Evolutionary conservation across 1,284 basidiomycete genomes (phyloP).

Genomic region (Trametes pubescens): DNA sequence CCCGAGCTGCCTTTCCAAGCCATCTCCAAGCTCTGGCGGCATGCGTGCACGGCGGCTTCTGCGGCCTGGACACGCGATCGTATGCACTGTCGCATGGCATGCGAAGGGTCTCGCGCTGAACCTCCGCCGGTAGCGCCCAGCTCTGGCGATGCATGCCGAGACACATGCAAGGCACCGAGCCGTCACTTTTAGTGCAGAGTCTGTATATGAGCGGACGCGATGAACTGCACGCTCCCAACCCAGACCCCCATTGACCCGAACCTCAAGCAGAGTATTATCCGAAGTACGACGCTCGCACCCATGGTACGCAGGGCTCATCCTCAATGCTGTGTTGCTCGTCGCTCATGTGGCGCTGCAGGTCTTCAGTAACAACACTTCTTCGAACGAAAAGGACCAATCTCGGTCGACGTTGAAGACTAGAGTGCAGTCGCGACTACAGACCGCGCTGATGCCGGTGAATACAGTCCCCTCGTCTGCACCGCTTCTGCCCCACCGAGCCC

Average conservation of each 20-base stretch:
- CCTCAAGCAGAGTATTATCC: conserved; percentile 42
- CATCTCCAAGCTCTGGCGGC: conserved; percentile 20
- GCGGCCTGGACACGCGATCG: conserved; percentile 19
- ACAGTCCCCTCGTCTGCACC: conserved; percentile 21
- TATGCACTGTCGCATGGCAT: conserved; percentile 13
- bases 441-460: conserved; percentile 38
- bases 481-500: conserved; percentile 13
- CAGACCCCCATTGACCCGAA: conserved; percentile 41
- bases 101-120: conserved; percentile 1
- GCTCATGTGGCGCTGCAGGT: conserved; percentile 31
- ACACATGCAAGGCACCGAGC: conserved; percentile 35
- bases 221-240: conserved; percentile 25
- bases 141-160: conserved; percentile 12
- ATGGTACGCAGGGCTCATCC: conserved; percentile 33
- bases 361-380: conserved; percentile 30
- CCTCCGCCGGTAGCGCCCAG: conserved; percentile 23
- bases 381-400: conserved; percentile 39
- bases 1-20: conserved; percentile 28
- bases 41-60: conserved; percentile 21
- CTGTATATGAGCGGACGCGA: conserved; percentile 37
- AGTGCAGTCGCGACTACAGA: conserved; percentile 34
- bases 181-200: conserved; percentile 26
- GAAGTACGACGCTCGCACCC: conserved; percentile 35
- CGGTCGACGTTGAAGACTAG: conserved; percentile 37
- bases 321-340: conserved; percentile 28